phyloP scores from a whole-genome alignment of 169 alveolate genomes.

The Babesia ovis region DNA sequence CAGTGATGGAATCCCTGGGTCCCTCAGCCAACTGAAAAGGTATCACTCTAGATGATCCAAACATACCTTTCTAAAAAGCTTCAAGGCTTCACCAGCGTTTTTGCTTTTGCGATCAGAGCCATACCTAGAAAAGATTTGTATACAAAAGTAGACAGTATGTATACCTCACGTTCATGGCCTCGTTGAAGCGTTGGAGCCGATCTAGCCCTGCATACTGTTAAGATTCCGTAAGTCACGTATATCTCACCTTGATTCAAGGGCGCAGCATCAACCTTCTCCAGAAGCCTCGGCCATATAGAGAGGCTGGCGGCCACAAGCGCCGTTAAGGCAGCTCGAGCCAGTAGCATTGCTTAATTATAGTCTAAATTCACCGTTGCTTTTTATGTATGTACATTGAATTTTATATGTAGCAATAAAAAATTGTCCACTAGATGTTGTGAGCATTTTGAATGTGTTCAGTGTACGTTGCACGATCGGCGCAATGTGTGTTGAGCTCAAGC shows the following conservation, averaged over 20 bases:
- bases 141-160: background rate
- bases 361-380: too few species aligned
- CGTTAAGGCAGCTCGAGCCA: background rate
- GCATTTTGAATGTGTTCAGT: background rate
- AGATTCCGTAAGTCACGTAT: too few species aligned
- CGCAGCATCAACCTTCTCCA: background rate
- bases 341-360: background rate
- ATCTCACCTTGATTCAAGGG: constrained; percentile 3
- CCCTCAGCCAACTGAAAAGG: constrained; percentile 31
- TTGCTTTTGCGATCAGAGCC: constrained; percentile 7
- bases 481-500: background rate
- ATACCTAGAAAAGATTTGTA: constrained; percentile 14
- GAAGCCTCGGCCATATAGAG: background rate
- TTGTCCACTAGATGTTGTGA: too few species aligned
- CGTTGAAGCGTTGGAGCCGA: constrained; percentile 14
- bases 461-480: background rate
- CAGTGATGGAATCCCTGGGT: constrained; percentile 38
- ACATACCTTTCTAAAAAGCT: constrained; percentile 43
- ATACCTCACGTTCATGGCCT: constrained; percentile 47
- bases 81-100: constrained; percentile 32
- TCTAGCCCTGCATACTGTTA: too few species aligned
- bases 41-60: background rate
- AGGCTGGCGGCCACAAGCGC: background rate
- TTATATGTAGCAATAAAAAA: too few species aligned
- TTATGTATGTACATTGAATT: background rate